Base-by-base conservation (phyloP, 495 filamentous ascomycete species). In the Talaromyces trachyspermus region DNA sequence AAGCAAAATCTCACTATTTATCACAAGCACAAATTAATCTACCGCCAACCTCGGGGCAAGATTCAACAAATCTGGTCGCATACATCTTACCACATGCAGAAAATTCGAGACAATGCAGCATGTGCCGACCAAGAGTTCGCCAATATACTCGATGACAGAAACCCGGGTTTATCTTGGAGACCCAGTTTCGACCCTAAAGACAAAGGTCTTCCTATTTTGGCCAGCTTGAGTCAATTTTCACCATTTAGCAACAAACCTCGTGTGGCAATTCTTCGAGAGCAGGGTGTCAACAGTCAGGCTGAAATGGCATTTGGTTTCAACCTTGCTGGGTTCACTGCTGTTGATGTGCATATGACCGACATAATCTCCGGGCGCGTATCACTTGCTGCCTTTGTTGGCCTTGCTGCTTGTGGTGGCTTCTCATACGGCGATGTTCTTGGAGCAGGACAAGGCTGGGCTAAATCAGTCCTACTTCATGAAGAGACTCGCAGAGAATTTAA, bases 281-380 rank as follows among this genome's bases (percentile, higher is more conserved):
- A 96, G 65, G 92, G 92, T 56, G 85, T 94, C 52, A 97, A 98
- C 68, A 88, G 89, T 27, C 83, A 96, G 57, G 82, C 88, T 14
- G 92, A 98, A 62, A 97, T 98, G 86, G 92, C 92, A 4, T 97
- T 94, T 52, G 90, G 90, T 45, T 98, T 98, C 77, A 80, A 84
- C 57, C 80, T 79, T 17, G 92, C 91, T 45, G 90, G 91, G 27
- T 97, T 98, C 68, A 78, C 88, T 20, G 80, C 89, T 5, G 75
- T 96, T 26, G 92, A 98, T 59, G 86, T 98, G 2, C 92, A 96
- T 74, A 97, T 98, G 91, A 91, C 85, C 2, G 91, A 97, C 57
- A 81, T 98, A 54, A 81, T 95, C 54, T 76, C 76, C 12, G 84
- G 82, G 19, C 78, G 80, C 20, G 71, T 81, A 35, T 89, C 87